Conservation (phyloP, 1,139 yeast genomes). For the Saccharomycopsis crataegensis region DNA sequence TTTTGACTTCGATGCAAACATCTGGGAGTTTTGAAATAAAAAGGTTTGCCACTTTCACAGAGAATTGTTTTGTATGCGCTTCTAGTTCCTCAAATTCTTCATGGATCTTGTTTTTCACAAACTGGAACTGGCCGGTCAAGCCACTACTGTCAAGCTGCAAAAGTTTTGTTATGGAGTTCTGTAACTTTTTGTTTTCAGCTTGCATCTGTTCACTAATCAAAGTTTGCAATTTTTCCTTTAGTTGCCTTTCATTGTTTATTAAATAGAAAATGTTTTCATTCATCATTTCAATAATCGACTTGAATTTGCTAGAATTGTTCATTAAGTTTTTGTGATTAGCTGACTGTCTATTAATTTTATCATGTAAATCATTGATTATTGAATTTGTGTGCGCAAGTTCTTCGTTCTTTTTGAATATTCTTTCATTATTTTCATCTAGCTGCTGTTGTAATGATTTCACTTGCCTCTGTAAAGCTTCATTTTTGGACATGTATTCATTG, state of each 20-base stretch:
- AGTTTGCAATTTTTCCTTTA: slow-evolving; percentile 25
- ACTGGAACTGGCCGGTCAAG: slow-evolving; percentile 14
- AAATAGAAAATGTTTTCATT: slow-evolving; percentile 27
- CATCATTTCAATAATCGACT: slow-evolving; percentile 27
- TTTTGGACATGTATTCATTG: slow-evolving; percentile 34
- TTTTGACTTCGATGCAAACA: slow-evolving; percentile 21
- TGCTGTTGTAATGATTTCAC: slow-evolving; percentile 28
- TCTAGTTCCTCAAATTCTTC: slow-evolving; percentile 22
- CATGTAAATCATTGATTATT: slow-evolving; percentile 28
- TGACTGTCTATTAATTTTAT: slow-evolving; percentile 30
- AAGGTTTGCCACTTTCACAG: slow-evolving; percentile 18
- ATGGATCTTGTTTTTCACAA: slow-evolving; percentile 22
- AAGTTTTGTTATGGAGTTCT: slow-evolving; percentile 5
- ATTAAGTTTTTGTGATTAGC: slow-evolving; percentile 29
- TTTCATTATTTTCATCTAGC: slow-evolving; percentile 25
- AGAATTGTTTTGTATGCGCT: slow-evolving; percentile 2
- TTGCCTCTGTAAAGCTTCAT: slow-evolving; percentile 31
- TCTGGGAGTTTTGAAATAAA: slow-evolving; percentile 19
- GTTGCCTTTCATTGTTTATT: slow-evolving; percentile 27
- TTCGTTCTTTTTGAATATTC: slow-evolving; percentile 26
- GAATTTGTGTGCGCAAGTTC: slow-evolving; percentile 26
- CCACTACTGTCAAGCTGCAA: slow-evolving; percentile 4
- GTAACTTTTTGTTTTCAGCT: background rate
- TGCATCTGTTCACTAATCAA: slow-evolving; percentile 24
- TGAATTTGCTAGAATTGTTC: slow-evolving; percentile 29